Conservation (phyloP, 192 early-diverging fungal species). For the Pilobolus umbonatus region DNA sequence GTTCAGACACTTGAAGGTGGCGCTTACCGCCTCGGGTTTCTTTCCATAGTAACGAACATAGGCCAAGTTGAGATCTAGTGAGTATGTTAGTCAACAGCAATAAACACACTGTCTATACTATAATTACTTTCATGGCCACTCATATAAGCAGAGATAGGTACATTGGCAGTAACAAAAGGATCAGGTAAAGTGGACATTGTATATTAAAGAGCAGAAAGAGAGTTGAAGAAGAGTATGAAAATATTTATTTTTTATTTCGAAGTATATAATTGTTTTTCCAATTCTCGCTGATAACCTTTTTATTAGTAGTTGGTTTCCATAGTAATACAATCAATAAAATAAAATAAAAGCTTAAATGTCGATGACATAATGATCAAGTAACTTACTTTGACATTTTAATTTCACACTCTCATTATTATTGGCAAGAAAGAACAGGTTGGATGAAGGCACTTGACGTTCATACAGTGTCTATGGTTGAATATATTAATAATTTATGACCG, state of each 20-base stretch:
- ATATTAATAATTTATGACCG: background rate
- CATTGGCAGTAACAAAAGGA: slow-evolving; percentile 25
- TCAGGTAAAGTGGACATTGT: slow-evolving; percentile 20
- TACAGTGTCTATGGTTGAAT: background rate
- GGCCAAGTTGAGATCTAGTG: slow-evolving; percentile 29
- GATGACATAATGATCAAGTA: background rate
- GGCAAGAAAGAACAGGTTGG: slow-evolving; percentile 16
- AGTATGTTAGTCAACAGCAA: background rate
- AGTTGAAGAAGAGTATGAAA: background rate
- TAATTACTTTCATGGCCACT: slow-evolving; percentile 28
- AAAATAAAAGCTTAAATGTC: background rate
- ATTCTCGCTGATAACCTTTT: no score
- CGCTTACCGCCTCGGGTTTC: slow-evolving; percentile 19
- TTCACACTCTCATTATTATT: slow-evolving; percentile 12
- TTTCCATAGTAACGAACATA: slow-evolving; percentile 38
- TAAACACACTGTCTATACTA: no score
- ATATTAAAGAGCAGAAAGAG: background rate
- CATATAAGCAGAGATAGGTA: slow-evolving; percentile 38
- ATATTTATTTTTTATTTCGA: slow-evolving; percentile 2
- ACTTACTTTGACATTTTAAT: background rate
- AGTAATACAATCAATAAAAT: no score
- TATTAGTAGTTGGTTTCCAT: no score
- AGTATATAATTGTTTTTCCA: background rate
- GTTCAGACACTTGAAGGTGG: slow-evolving; percentile 33
- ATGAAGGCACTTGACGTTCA: slow-evolving; percentile 20